Evolutionary conservation across 306 rosid species (phyloP), one percentile per base, ranked within the genome.

Genomic region (Chamaecrista fasciculata): DNA sequence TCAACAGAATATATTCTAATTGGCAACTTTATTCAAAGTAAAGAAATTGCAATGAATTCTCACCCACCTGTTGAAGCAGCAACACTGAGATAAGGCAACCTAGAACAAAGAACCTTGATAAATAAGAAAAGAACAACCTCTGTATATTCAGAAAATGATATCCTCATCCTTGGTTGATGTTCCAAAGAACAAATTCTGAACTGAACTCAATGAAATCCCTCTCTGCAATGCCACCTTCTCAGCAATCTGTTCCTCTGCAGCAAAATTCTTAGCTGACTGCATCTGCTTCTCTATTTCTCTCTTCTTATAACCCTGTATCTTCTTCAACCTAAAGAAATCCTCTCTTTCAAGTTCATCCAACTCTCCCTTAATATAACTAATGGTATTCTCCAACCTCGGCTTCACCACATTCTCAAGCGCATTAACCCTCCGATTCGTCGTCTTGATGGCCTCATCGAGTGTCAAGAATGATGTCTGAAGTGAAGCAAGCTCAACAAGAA

Each of bases 291-390:
- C 95, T 21, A 92, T 76, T 76, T 87, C 98, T 74, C 95, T 82
- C 74, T 70, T 92, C 90, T 89, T 92, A 24, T 70, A 92, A 0
- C 95, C 96, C 78, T 89, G 98, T 51, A 92, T 86, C 87, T 92
- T 92, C 85, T 92, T 92, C 66, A 92, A 76, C 86, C 96, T 86
- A 65, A 89, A 92, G 91, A 92, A 92, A 76, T 86, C 96, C 76
- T 92, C 96, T 58, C 98, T 92, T 67, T 92, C 98, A 16, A 92
- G 84, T 75, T 92, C 98, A 66, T 92, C 98, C 81, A 92, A 61
- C 76, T 92, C 96, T 2, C 81, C 96, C 92, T 89, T 89, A 16
- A 89, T 92, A 69, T 92, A 92, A 66, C 29, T 84, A 40, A 92
- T 89, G 2, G 98, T 89, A 37, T 92, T 89, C 85, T 89, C 98